phyloP scores from a whole-genome alignment of 2,329 filamentous ascomycete species.

The Metarhizium album region DNA sequence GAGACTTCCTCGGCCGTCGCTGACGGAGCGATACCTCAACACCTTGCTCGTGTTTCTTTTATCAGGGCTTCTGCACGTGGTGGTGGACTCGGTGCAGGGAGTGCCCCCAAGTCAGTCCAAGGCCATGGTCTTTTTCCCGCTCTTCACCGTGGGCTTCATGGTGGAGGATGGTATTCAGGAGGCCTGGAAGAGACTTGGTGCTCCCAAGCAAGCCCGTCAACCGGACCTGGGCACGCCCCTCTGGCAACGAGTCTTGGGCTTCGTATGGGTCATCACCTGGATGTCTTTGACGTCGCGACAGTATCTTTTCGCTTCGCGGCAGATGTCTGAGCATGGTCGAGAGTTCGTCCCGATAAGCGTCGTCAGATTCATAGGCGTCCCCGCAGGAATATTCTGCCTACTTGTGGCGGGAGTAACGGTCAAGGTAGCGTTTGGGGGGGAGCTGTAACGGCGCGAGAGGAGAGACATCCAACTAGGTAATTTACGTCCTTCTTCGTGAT shows the following conservation, averaged over 20 bases:
- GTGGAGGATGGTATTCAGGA: neutral
- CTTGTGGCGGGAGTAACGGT: neutral
- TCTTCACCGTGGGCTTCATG: neutral
- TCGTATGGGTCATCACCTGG: constrained; percentile 1
- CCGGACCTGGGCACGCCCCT: too few species aligned
- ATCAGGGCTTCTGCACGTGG: constrained; percentile 1
- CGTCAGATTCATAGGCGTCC: neutral
- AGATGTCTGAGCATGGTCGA: neutral
- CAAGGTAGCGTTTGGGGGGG: neutral
- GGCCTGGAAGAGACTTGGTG: neutral
- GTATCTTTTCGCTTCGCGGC: neutral
- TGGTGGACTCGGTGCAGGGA: neutral
- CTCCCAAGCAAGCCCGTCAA: too few species aligned
- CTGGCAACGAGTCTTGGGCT: neutral
- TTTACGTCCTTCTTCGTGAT: too few species aligned
- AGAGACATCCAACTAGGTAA: neutral
- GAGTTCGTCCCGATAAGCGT: neutral
- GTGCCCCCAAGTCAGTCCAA: neutral
- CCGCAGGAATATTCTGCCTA: neutral
- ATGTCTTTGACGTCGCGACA: neutral
- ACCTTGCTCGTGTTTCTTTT: neutral
- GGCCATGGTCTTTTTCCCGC: constrained; percentile 1
- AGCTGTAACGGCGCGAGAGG: neutral
- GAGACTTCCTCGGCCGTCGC: neutral
- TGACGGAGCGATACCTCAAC: neutral